Evolutionary conservation across 73 alveolate species (phyloP).

Genomic region (Uronychia setigera): DNA sequence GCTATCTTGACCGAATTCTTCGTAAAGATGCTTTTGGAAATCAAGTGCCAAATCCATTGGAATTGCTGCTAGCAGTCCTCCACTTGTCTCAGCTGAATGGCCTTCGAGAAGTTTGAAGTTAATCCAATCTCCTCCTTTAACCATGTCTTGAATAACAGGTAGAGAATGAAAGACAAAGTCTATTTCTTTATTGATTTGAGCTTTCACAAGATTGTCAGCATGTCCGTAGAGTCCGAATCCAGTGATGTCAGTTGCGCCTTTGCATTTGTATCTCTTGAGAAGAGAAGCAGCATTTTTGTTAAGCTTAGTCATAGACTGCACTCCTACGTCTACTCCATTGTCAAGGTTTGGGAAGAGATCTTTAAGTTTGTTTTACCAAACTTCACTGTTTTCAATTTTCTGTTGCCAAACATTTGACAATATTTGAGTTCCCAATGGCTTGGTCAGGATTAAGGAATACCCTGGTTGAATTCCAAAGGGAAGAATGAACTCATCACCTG

Average conservation of each 20-base stretch:
- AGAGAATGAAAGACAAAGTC: constrained; percentile 72
- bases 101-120: constrained; percentile 75
- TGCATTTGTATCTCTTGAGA: constrained; percentile 70
- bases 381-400: background rate
- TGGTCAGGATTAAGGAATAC: constrained; percentile 81
- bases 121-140: constrained; percentile 38
- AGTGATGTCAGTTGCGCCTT: constrained; percentile 99
- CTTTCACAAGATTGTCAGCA: constrained; percentile 92
- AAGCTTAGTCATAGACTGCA: constrained; percentile 77
- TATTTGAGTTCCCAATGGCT: constrained; percentile 91
- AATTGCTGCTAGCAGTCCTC: constrained; percentile 73
- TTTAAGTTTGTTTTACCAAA: constrained; percentile 14
- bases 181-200: constrained; percentile 47
- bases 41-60: background rate
- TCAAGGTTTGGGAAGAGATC: too few relatives aligned
- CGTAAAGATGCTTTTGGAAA: background rate
- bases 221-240: constrained; percentile 99
- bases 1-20: background rate
- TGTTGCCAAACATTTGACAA: background rate
- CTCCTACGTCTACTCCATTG: too few relatives aligned
- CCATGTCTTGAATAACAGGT: constrained; percentile 71
- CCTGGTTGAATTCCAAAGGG: constrained; percentile 82
- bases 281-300: constrained; percentile 87
- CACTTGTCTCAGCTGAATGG: constrained; percentile 93
- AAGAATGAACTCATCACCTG: constrained; percentile 65